Conservation (phyloP, 2,329 filamentous ascomycete genomes). For the Talaromyces amestolkiae region DNA sequence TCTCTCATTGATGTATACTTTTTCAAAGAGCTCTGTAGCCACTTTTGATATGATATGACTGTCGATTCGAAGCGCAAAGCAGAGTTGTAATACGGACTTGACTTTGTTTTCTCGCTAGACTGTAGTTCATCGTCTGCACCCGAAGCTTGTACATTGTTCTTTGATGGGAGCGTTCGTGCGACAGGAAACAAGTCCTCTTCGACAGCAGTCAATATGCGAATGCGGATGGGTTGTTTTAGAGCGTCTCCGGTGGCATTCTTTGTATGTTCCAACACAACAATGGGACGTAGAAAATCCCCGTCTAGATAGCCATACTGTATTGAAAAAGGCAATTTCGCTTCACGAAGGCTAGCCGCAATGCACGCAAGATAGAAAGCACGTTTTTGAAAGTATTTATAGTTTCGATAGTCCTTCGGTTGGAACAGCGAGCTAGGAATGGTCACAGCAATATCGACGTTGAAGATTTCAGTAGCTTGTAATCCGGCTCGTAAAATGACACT, state of each 20-base stretch:
- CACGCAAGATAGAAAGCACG: constrained; percentile 87
- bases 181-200: constrained; percentile 67
- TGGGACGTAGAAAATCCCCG: constrained; percentile 73
- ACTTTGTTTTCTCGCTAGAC: constrained; percentile 40
- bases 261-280: constrained; percentile 51
- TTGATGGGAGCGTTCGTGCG: constrained; percentile 67
- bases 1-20: constrained; percentile 73
- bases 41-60: constrained; percentile 70
- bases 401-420: constrained; percentile 91
- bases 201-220: constrained; percentile 75
- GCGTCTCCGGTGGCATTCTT: constrained; percentile 38
- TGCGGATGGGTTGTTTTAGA: constrained; percentile 50
- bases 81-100: constrained; percentile 87
- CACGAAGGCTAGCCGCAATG: constrained; percentile 67
- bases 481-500: constrained; percentile 79
- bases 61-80: constrained; percentile 75
- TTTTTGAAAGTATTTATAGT: constrained; percentile 93
- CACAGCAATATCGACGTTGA: constrained; percentile 77
- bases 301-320: constrained; percentile 65
- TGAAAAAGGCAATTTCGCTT: constrained; percentile 55
- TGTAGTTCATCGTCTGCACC: constrained; percentile 35
- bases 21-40: constrained; percentile 67
- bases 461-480: constrained; percentile 54
- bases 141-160: constrained; percentile 64
- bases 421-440: constrained; percentile 78